Base-by-base conservation (phyloP, 2,329 filamentous ascomycete species). In the Aphanocladium album region DNA sequence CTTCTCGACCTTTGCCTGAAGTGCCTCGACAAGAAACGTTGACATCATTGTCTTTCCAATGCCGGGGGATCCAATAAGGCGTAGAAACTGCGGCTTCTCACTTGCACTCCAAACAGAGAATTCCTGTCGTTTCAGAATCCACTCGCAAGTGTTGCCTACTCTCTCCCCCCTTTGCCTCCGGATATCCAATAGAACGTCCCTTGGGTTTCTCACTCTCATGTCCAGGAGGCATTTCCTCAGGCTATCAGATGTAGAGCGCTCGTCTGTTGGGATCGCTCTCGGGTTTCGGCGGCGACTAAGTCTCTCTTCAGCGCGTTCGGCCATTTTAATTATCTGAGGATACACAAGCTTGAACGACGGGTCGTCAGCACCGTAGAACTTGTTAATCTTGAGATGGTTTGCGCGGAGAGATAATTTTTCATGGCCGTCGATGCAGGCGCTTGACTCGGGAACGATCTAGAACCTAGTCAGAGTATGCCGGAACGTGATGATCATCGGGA, bases 331-430 rank as follows among this genome's bases (percentile, higher is more conserved):
- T 39, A 63, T 61, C 30, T 61, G 30, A 30, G 30, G 62, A 46
- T 63, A 63, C 35, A 63, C 17, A 8, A 47, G 30, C 41, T 63
- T 63, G 39, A 63, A 63, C 16, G 55, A 63, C 41, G 45, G 60
- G 52, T 63, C 62, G 11, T 61, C 37, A 8, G 37, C 2, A 0
- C 62, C 55, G n/a, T 56, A 61, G 33, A 61, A 63, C 21, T 63
- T 63, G 23, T 63, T 63, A 19, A 63, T 56, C 45, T 63, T 63
- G 17, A 63, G 35, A 33, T 63, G 51, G 51, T 63, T 59, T 33
- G 60, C 47, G 25, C 60, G 30, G 17, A 63, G 59, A 33, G 62
- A 37, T 60, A 63, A 60, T 19, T 52, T 52, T 23, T 17, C 33
- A 49, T 63, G 55, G 51, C 62, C 60, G 25, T 63, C 55, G 23